These are phyloP conservation scores for Morella rubra DNA, from an alignment of 306 rosid genomes.

Conservation along the genomic window DNA sequence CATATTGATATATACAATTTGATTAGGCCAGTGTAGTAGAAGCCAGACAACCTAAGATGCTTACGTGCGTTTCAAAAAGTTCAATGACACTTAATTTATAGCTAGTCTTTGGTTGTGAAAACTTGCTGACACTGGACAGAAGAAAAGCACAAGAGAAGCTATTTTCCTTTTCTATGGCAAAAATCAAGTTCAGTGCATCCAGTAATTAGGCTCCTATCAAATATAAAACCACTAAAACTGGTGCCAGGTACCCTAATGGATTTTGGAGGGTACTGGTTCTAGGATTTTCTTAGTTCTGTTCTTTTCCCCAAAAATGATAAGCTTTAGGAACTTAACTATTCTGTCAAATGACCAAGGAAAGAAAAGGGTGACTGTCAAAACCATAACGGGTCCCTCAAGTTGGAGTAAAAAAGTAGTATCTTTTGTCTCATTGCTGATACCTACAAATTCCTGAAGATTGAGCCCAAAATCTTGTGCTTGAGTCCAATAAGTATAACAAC, in stretches of 20 bases:
- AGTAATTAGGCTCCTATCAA: neutral
- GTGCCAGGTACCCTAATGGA: neutral
- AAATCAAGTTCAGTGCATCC: neutral
- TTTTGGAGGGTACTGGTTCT: neutral
- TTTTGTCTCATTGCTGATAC: constrained; percentile 1
- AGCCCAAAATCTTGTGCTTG: constrained; percentile 2
- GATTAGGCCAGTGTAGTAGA: neutral
- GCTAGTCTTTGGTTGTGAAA: neutral
- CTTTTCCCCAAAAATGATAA: neutral
- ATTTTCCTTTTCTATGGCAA: neutral
- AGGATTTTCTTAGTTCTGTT: neutral
- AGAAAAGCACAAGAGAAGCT: neutral
- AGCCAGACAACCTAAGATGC: constrained; percentile 3
- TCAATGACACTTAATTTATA: neutral
- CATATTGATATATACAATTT: neutral
- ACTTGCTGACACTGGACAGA: neutral
- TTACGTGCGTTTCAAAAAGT: neutral
- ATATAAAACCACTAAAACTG: neutral
- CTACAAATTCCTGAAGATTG: neutral
- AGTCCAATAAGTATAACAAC: neutral
- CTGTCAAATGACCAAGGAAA: neutral
- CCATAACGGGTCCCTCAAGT: neutral
- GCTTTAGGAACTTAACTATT: neutral
- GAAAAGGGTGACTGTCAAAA: neutral
- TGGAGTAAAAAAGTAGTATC: neutral